Percentiles rank a stretch among this genome's conserved stretches.
Conservation (phyloP, 331 rosid genomes). For the Prunus yedoensis region DNA sequence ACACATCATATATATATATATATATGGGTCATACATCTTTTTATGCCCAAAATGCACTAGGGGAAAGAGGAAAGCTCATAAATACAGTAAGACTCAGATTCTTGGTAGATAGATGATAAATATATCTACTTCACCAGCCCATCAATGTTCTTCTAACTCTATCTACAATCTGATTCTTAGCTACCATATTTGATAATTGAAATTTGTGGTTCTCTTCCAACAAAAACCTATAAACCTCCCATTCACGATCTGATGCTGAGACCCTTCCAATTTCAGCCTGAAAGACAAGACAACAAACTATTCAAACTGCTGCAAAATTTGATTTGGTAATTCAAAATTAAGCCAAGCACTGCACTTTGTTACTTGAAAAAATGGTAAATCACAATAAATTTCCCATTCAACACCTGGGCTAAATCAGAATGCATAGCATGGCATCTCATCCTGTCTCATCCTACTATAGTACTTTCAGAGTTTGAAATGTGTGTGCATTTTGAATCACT, state of each 20-base stretch:
- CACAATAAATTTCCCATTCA: constrained; percentile 1
- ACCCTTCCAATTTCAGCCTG: constrained; percentile 86
- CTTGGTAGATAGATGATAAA: background rate
- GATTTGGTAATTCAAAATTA: background rate
- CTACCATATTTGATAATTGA: constrained; percentile 37
- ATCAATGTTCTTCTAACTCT: constrained; percentile 70
- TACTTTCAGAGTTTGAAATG: background rate
- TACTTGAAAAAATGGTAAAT: background rate
- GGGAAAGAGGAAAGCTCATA: background rate
- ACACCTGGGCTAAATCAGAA: background rate
- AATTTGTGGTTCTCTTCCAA: constrained; percentile 66
- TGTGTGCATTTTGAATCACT: background rate
- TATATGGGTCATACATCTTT: background rate
- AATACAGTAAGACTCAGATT: background rate
- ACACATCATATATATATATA: background rate
- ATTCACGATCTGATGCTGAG: constrained; percentile 63
- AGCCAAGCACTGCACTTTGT: background rate
- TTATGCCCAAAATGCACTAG: background rate
- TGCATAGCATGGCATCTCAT: background rate
- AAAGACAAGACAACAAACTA: background rate
- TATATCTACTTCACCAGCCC: constrained; percentile 55
- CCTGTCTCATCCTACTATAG: background rate
- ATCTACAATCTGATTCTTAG: constrained; percentile 71
- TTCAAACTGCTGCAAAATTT: background rate
- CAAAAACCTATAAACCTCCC: constrained; percentile 84